Base-by-base conservation (phyloP, 2,329 filamentous ascomycete genomes). In the Trichoderma semiorbis region DNA sequence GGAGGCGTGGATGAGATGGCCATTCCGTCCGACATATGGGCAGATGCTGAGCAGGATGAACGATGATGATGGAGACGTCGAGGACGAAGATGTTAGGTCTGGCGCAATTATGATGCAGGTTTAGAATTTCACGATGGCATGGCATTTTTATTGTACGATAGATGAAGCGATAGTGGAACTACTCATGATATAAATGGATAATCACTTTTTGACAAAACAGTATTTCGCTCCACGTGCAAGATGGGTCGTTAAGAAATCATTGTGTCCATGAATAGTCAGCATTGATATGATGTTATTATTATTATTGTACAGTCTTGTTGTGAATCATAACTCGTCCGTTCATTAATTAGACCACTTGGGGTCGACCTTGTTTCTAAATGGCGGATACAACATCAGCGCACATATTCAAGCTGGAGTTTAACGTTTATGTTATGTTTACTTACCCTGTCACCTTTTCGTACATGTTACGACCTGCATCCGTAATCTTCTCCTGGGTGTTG, bases 1-100 rank as follows among this genome's bases (percentile, higher is more conserved):
- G 5, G 83, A 87, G 74, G 85, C 86, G 0, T 93, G 89, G 85
- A 84, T 88, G 79, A 81, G 85, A 65, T 93, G 91, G 91, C 90
- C 90, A 0, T 92, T 92, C 74, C 80, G 81, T 3, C 89, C 89
- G 1, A 75, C 77, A 3, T 87, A 86, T 73, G 58, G 78, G 7
- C 82, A 87, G 72, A 79, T 89, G 67, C 79, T 89, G n/a, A 80
- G 80, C 6, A 81, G 85, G 30, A 74, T 80, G 72, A 72, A 77
- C n/a, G 80, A 82, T 8, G 80, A 80, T 6, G 36, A 34, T 4
- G 75, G 77, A 7, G 74, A 77, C 3, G 74, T 47, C 0, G 78
- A 77, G 0, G 77, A 78, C 0, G 80, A 81, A 3, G 78, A 79
- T 3, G 30, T 24, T 11, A 78, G 75, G 66, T 72, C 74, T 12